Conservation (phyloP, 345 rosid genomes). For the Lumnitzera littorea region DNA sequence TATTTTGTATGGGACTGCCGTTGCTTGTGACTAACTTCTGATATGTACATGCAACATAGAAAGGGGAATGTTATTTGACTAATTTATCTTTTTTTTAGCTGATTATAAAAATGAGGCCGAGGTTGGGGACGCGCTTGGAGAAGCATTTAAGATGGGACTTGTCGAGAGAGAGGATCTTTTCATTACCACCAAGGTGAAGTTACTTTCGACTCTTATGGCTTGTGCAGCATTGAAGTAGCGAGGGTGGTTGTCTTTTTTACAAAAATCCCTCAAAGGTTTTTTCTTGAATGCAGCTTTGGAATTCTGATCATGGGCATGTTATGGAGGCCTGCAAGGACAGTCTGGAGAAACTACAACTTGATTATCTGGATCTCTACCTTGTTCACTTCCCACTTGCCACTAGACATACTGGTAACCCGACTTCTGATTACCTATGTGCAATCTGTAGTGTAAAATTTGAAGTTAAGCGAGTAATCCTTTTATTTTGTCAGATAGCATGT, state of each 20-base stretch:
- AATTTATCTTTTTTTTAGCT: conserved; percentile 32
- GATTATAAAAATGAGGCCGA: conserved; percentile 67
- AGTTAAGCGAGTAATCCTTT: neutral
- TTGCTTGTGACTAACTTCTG: no score
- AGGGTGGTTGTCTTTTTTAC: neutral
- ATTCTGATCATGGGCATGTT: conserved; percentile 91
- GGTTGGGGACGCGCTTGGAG: conserved; percentile 69
- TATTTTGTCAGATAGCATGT: no score
- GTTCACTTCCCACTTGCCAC: conserved; percentile 84
- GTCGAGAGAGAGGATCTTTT: conserved; percentile 83
- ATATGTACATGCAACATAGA: no score
- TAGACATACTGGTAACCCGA: conserved; percentile 56
- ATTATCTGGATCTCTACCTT: conserved; percentile 83
- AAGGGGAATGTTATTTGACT: neutral
- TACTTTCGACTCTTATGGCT: neutral
- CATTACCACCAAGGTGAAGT: conserved; percentile 67
- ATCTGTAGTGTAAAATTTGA: neutral
- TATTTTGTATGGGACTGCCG: no score
- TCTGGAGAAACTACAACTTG: conserved; percentile 77
- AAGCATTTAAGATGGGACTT: conserved; percentile 50
- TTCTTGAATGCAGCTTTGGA: conserved; percentile 60
- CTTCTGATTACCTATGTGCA: neutral
- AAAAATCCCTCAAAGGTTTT: neutral
- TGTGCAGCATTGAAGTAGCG: neutral
- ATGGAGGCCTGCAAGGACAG: conserved; percentile 82